Evolutionary conservation across 148 eudicot species (phyloP).

Genomic region (Agrostemma githago): DNA sequence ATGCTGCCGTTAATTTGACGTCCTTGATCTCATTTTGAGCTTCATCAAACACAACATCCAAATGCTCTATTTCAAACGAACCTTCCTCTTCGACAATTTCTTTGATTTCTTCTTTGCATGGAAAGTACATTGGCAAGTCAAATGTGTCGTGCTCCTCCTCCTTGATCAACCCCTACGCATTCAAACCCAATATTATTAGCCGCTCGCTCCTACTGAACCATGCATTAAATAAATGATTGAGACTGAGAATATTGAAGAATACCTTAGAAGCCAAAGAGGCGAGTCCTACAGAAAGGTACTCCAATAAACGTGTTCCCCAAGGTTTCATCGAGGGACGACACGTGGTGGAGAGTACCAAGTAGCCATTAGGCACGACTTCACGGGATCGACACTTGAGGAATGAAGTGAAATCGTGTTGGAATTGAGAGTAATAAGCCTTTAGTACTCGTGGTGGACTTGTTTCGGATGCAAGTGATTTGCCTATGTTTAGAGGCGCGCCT

Average conservation of each 20-base stretch:
- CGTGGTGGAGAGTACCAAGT: constrained; percentile 1
- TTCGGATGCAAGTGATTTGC: constrained; percentile 17
- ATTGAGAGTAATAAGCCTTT: constrained; percentile 35
- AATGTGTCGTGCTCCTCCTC: constrained; percentile 29
- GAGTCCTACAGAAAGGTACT: neutral
- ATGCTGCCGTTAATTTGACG: neutral
- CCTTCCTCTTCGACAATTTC: constrained; percentile 16
- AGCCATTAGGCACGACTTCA: constrained; percentile 25
- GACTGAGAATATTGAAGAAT: neutral
- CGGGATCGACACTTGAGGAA: constrained; percentile 36
- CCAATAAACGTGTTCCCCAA: too few species aligned
- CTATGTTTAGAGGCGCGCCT: constrained; percentile 37
- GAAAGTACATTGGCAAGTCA: constrained; percentile 25
- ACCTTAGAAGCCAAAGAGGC: constrained; percentile 6
- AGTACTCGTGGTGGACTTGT: neutral
- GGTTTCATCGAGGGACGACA: neutral
- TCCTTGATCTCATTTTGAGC: neutral
- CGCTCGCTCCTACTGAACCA: too few species aligned
- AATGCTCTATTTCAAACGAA: constrained; percentile 22
- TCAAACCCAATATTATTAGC: neutral
- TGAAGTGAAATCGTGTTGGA: constrained; percentile 24
- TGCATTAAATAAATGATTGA: neutral
- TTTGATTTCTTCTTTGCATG: constrained; percentile 28
- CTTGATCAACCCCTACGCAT: constrained; percentile 23
- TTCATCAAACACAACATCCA: constrained; percentile 8